phyloP scores from a whole-genome alignment of 768 basidiomycete genomes.

The Serendipita vermifera region DNA sequence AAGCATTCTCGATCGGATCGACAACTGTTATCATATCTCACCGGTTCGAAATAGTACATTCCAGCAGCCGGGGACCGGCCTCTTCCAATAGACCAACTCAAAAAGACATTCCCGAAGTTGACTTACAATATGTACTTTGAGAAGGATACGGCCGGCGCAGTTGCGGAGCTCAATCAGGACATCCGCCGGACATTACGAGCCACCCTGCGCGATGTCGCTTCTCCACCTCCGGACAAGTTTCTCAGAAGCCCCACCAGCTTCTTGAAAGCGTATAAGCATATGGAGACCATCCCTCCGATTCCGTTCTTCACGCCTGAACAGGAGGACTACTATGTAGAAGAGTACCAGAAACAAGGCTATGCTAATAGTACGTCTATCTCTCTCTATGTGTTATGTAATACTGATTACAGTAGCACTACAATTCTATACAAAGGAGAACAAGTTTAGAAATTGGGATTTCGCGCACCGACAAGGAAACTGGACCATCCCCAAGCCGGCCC shows the following conservation, averaged over 20 bases:
- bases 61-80: constrained; percentile 36
- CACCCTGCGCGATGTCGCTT: constrained; percentile 38
- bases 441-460: constrained; percentile 26
- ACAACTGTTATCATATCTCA: no score
- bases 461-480: constrained; percentile 31
- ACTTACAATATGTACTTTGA: constrained; percentile 53
- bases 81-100: constrained; percentile 32
- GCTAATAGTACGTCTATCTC: constrained; percentile 37
- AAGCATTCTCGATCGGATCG: constrained; percentile 16
- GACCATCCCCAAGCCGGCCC: constrained; percentile 31
- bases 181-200: constrained; percentile 44
- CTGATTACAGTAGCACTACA: constrained; percentile 36
- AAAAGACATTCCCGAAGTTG: constrained; percentile 35
- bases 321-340: constrained; percentile 58
- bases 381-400: neutral
- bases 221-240: constrained; percentile 44
- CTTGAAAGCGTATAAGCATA: constrained; percentile 27
- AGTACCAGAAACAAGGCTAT: constrained; percentile 46
- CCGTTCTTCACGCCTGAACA: constrained; percentile 47
- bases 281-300: constrained; percentile 41
- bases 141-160: constrained; percentile 33
- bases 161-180: constrained; percentile 42
- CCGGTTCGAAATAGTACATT: constrained; percentile 41
- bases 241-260: constrained; percentile 38
- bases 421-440: constrained; percentile 48